These are phyloP conservation scores for Penstemon eatonii DNA, from an alignment of 257 asterid species.

Conservation along the genomic window DNA sequence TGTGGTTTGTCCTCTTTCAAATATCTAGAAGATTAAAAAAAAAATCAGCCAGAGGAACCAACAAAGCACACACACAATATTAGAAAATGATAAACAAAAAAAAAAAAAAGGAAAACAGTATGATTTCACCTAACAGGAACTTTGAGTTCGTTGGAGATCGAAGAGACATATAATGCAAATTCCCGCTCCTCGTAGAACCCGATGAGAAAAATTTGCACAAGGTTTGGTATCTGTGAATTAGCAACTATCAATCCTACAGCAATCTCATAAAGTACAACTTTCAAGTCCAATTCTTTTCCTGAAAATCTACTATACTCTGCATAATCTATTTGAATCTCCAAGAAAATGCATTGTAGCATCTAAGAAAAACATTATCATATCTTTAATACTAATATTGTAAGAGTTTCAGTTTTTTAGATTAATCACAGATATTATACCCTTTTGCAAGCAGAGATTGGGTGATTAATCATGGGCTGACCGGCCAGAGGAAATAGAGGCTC, in stretches of 20 bases:
- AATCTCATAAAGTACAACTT: neutral
- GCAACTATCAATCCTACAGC: conserved; percentile 29
- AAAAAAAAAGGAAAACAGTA: conserved; percentile 23
- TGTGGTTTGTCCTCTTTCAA: conserved; percentile 86
- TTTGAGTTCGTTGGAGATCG: conserved; percentile 74
- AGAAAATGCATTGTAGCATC: conserved; percentile 16
- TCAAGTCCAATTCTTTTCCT: neutral
- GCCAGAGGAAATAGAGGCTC: conserved; percentile 85
- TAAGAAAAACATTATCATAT: conserved; percentile 4
- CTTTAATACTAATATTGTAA: neutral
- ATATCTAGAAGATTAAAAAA: conserved; percentile 43
- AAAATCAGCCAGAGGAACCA: conserved; percentile 2
- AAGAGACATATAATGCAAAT: conserved; percentile 63
- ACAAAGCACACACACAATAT: conserved; percentile 11
- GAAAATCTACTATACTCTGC: neutral
- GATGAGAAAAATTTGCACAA: conserved; percentile 65
- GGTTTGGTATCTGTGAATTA: conserved; percentile 63
- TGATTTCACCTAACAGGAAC: conserved; percentile 75
- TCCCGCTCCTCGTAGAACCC: conserved; percentile 82
- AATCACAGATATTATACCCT: conserved; percentile 38
- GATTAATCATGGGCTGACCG: conserved; percentile 88
- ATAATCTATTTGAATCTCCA: conserved; percentile 7
- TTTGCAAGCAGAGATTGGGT: conserved; percentile 84
- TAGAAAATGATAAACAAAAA: neutral
- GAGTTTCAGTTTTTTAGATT: neutral